These are phyloP conservation scores for Infundibulicybe gibba DNA, from an alignment of 768 basidiomycete genomes.

Conservation along the genomic window DNA sequence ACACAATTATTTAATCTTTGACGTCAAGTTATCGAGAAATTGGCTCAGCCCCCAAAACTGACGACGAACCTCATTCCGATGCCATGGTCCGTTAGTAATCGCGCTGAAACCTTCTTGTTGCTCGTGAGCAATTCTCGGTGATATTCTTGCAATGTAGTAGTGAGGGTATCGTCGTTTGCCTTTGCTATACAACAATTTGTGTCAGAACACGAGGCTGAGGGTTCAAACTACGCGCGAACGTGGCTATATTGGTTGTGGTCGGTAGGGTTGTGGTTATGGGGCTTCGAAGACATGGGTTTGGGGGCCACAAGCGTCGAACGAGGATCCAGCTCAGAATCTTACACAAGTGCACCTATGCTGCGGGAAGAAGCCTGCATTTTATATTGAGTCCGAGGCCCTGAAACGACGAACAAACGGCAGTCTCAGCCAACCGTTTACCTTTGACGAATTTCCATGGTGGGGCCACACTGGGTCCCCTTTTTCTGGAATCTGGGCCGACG, in stretches of 20 bases:
- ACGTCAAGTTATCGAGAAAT: not conserved
- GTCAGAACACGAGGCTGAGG: too few relatives aligned
- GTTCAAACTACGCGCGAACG: not conserved
- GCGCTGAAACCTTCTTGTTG: conserved; percentile 2
- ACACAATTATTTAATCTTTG: too few relatives aligned
- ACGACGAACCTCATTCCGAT: conserved; percentile 1
- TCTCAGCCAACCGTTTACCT: too few relatives aligned
- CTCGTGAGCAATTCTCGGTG: conserved; percentile 1
- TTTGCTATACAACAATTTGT: not conserved
- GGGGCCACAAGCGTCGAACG: too few relatives aligned
- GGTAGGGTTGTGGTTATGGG: conserved; percentile 2
- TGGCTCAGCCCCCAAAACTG: not conserved
- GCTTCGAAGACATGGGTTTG: not conserved
- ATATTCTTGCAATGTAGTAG: not conserved
- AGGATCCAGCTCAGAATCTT: too few relatives aligned
- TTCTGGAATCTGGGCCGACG: too few relatives aligned
- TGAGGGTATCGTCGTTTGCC: conserved; percentile 1
- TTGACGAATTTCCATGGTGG: too few relatives aligned
- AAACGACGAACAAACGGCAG: too few relatives aligned
- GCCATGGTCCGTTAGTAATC: conserved; percentile 1
- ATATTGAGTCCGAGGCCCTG: too few relatives aligned
- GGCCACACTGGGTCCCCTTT: too few relatives aligned
- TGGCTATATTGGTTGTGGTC: not conserved
- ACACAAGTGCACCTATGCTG: too few relatives aligned
- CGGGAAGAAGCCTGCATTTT: too few relatives aligned